Percentiles rank a stretch among this genome's conserved stretches.
Evolutionary conservation across 306 rosid species (phyloP).

Genomic region (Quillaja saponaria): DNA sequence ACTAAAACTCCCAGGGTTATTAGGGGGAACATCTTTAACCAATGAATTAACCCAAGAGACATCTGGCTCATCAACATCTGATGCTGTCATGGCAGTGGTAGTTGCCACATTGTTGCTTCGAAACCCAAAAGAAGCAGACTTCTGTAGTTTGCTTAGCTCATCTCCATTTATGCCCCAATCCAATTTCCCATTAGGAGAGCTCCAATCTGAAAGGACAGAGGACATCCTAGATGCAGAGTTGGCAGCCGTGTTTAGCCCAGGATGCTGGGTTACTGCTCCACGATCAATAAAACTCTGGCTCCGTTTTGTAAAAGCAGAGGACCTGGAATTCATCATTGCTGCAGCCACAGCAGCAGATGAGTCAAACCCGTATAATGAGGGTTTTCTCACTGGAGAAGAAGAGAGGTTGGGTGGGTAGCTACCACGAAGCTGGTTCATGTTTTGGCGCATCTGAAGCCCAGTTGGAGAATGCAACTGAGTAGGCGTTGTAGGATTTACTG

Average conservation of each 20-base stretch:
- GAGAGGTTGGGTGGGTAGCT: conserved; percentile 79
- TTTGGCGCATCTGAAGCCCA: conserved; percentile 73
- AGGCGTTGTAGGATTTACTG: conserved; percentile 56
- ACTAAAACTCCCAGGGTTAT: conserved; percentile 44
- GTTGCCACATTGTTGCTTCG: conserved; percentile 40
- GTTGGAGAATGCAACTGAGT: conserved; percentile 64
- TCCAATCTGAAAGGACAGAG: conserved; percentile 73
- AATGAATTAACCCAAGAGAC: conserved; percentile 94
- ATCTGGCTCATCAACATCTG: conserved; percentile 69
- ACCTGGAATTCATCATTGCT: conserved; percentile 91
- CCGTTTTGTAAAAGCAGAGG: conserved; percentile 85
- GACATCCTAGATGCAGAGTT: conserved; percentile 59
- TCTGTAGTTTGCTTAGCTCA: conserved; percentile 83
- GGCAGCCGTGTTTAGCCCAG: conserved; percentile 54
- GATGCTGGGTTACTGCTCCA: conserved; percentile 49
- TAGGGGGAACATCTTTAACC: conserved; percentile 75
- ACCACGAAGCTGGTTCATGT: conserved; percentile 87
- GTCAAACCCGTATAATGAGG: conserved; percentile 67
- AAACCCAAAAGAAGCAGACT: conserved; percentile 64
- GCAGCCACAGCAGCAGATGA: conserved; percentile 85
- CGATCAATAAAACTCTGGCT: conserved; percentile 98
- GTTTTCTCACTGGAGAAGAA: conserved; percentile 76
- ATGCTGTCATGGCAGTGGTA: conserved; percentile 27
- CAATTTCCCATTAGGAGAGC: conserved; percentile 77
- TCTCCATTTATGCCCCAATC: conserved; percentile 93